Evolutionary conservation across 495 filamentous ascomycete genomes (phyloP).

Genomic region (Penicillium coprophilum): DNA sequence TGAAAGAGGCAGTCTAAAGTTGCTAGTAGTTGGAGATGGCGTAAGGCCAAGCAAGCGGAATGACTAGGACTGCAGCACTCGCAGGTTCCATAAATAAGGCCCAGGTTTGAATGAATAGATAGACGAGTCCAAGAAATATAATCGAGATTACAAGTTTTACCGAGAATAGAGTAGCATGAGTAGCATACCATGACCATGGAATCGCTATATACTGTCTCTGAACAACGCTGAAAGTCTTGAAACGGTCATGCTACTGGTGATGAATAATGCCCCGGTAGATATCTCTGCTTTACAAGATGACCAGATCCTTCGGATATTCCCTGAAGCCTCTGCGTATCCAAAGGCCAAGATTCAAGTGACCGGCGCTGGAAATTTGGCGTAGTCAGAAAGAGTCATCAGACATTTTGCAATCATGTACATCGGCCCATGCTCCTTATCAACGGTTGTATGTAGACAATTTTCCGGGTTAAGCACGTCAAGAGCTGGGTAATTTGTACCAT

Average conservation of each 20-base stretch:
- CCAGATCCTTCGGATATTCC: conserved; percentile 41
- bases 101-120: conserved; percentile 58
- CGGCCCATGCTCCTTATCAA: conserved; percentile 49
- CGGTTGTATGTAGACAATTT: conserved; percentile 53
- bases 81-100: conserved; percentile 53
- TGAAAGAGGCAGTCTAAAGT: conserved; percentile 54
- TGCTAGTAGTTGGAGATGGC: conserved; percentile 56
- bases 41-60: conserved; percentile 57
- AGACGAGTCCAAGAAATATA: conserved; percentile 43
- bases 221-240: conserved; percentile 58
- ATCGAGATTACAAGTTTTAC: conserved; percentile 49
- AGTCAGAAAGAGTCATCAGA: conserved; percentile 59
- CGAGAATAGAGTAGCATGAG: conserved; percentile 43
- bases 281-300: conserved; percentile 24
- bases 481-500: conserved; percentile 52
- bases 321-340: conserved; percentile 46
- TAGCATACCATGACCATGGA: conserved; percentile 54
- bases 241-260: conserved; percentile 52
- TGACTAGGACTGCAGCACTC: conserved; percentile 50
- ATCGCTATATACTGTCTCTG: conserved; percentile 56
- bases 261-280: conserved; percentile 39
- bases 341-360: conserved; percentile 57
- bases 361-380: conserved; percentile 54
- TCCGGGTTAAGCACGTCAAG: conserved; percentile 45
- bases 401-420: conserved; percentile 53